Base-by-base conservation (phyloP, 495 filamentous ascomycete species). In the Coniosporium apollinis region DNA sequence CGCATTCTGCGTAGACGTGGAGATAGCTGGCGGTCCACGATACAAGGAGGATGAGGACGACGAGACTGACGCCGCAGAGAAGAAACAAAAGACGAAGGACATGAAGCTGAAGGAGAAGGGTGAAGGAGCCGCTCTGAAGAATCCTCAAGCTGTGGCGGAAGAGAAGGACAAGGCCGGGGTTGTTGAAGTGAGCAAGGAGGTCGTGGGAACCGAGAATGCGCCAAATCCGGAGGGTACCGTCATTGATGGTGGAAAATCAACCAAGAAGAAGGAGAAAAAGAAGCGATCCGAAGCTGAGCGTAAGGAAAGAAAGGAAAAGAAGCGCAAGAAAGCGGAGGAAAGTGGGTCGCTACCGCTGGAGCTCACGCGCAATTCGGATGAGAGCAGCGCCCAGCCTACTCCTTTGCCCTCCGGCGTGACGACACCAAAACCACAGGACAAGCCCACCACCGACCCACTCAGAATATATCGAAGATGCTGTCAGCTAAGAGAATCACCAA, bases 391-490 rank as follows among this genome's bases (percentile, higher is more conserved):
- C 4, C 17, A 34, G n/a, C n/a, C n/a, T n/a, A 32, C 22, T 2
- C 25, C 17, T 28, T 8, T 19, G 34, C 42, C 43, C n/a, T 31
- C 46, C 4, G 36, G 42, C 11, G 13, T 9, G 33, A 42, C 54
- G 33, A 46, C 51, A 8, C 52, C 71, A 13, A 73, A 63, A 39
- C 62, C 68, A 10, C 74, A 79, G 44, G 66, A 70, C 34, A 68
- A 66, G 20, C 84, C 87, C 0, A 94, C 86, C 3, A 94, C 79
- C 13, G 87, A 93, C 50, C 87, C 89, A 4, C 67, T 85, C 6
- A 70, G 86, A 37, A 94, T 97, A 52, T 97, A 97, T 55, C 71
- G 85, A 33, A 71, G 89, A 37, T 96, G 89, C 52, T 96, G 89
- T 48, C 86, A 94, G 48, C 61, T 97, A 17, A 65, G 89, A 42